These are phyloP conservation scores for Cercospora brassicicola DNA, from an alignment of 2,329 filamentous ascomycete genomes.

Conservation along the genomic window DNA sequence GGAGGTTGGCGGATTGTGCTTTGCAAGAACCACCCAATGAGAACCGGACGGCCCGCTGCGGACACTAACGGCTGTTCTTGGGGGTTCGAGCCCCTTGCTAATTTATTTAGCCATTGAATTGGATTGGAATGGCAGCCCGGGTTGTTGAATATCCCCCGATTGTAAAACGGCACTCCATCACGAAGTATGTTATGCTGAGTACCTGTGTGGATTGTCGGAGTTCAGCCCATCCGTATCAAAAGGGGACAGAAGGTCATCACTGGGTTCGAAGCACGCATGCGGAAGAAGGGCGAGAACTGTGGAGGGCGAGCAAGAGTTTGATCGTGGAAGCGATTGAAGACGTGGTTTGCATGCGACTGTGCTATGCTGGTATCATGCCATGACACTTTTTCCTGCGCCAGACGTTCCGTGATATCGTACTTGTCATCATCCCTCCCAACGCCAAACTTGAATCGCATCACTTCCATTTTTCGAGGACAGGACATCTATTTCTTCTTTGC, in stretches of 20 bases:
- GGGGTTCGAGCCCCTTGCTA: neutral
- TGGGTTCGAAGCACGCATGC: neutral
- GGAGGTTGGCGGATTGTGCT: neutral
- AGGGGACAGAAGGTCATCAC: neutral
- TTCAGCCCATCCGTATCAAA: neutral
- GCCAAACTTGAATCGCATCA: conserved; percentile 30
- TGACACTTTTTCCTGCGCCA: conserved; percentile 26
- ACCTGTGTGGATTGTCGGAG: too few relatives aligned
- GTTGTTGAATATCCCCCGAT: too few relatives aligned
- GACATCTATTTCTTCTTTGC: conserved; percentile 73
- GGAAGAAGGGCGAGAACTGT: neutral
- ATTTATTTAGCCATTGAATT: neutral
- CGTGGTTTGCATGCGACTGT: conserved; percentile 26
- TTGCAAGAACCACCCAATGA: neutral
- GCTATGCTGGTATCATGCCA: conserved; percentile 29
- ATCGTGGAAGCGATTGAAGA: conserved; percentile 29
- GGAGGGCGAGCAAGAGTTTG: neutral
- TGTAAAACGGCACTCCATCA: too few relatives aligned
- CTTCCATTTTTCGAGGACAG: conserved; percentile 18
- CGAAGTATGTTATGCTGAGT: too few relatives aligned
- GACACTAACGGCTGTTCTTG: neutral
- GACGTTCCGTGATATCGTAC: conserved; percentile 25
- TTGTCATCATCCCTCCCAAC: conserved; percentile 25
- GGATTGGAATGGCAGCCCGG: neutral
- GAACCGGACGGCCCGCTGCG: neutral